Evolutionary conservation across 2,329 filamentous ascomycete genomes (phyloP).

Genomic region (Pseudogymnoascus sp.): DNA sequence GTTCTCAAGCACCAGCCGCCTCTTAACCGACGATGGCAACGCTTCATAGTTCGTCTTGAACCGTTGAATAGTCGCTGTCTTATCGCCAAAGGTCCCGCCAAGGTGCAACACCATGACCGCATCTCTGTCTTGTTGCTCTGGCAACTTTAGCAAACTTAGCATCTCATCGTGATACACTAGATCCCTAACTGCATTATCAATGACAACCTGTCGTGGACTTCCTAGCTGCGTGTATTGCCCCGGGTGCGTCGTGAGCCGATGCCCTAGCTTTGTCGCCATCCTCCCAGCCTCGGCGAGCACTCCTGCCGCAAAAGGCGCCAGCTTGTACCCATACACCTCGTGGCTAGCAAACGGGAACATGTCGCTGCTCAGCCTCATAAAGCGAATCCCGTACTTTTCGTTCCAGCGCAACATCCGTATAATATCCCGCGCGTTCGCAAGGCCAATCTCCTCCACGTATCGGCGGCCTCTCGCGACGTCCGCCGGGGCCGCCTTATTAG

Average conservation of each 20-base stretch:
- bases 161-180: slow-evolving; percentile 83
- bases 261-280: slow-evolving; percentile 68
- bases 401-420: slow-evolving; percentile 87
- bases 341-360: slow-evolving; percentile 98
- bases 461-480: slow-evolving; percentile 56
- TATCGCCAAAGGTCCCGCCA: slow-evolving; percentile 85
- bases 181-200: slow-evolving; percentile 68
- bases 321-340: slow-evolving; percentile 72
- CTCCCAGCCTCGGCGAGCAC: slow-evolving; percentile 66
- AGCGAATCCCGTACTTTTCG: slow-evolving; percentile 81
- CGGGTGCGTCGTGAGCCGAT: slow-evolving; percentile 82
- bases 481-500: slow-evolving; percentile 62
- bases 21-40: slow-evolving; percentile 62
- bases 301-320: slow-evolving; percentile 74
- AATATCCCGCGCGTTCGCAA: slow-evolving; percentile 77
- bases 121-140: slow-evolving; percentile 69
- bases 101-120: slow-evolving; percentile 94
- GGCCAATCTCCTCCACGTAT: slow-evolving; percentile 67
- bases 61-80: slow-evolving; percentile 64
- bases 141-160: slow-evolving; percentile 66
- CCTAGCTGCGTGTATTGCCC: slow-evolving; percentile 89
- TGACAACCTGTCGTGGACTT: slow-evolving; percentile 68
- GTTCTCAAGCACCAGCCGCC: slow-evolving; percentile 80
- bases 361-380: slow-evolving; percentile 84
- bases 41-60: slow-evolving; percentile 66